These are phyloP conservation scores for Lasiodiplodia sp. DNA, from an alignment of 2,329 filamentous ascomycete species.

Conservation along the genomic window DNA sequence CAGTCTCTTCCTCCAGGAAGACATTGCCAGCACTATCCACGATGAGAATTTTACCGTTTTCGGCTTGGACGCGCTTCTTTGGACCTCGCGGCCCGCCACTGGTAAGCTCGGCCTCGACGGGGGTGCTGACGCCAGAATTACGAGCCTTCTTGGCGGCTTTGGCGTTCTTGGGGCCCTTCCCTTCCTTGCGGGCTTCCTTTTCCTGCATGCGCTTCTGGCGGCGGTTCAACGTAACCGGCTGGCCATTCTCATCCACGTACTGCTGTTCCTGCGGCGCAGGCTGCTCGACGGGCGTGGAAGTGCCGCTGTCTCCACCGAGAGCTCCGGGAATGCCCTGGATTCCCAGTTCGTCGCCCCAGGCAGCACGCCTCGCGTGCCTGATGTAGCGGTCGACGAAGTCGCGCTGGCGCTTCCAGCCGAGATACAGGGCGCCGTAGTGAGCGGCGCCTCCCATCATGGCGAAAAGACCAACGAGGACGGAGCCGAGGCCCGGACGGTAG, in stretches of 20 bases:
- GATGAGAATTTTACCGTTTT: constrained; percentile 94
- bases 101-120: constrained; percentile 59
- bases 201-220: constrained; percentile 89
- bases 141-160: constrained; percentile 56
- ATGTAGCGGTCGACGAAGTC: constrained; percentile 95
- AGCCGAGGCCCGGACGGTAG: constrained; percentile 88
- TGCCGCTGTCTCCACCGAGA: constrained; percentile 50
- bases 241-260: constrained; percentile 51
- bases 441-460: constrained; percentile 81
- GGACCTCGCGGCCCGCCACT: constrained; percentile 73
- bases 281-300: constrained; percentile 51
- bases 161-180: constrained; percentile 53
- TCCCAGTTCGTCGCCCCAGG: constrained; percentile 84
- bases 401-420: constrained; percentile 87
- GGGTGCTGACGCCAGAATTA: constrained; percentile 60
- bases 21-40: constrained; percentile 93
- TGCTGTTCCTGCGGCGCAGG: constrained; percentile 43
- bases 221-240: constrained; percentile 72
- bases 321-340: constrained; percentile 72
- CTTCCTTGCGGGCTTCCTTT: constrained; percentile 76
- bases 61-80: constrained; percentile 86
- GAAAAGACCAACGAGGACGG: constrained; percentile 82
- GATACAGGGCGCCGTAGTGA: constrained; percentile 85
- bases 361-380: constrained; percentile 82
- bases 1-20: constrained; percentile 90